A percentile compares a stretch with the other conserved stretches of the same genome.
Evolutionary conservation across 345 rosid genomes (phyloP).

Genomic region (Bruguiera sexangula): DNA sequence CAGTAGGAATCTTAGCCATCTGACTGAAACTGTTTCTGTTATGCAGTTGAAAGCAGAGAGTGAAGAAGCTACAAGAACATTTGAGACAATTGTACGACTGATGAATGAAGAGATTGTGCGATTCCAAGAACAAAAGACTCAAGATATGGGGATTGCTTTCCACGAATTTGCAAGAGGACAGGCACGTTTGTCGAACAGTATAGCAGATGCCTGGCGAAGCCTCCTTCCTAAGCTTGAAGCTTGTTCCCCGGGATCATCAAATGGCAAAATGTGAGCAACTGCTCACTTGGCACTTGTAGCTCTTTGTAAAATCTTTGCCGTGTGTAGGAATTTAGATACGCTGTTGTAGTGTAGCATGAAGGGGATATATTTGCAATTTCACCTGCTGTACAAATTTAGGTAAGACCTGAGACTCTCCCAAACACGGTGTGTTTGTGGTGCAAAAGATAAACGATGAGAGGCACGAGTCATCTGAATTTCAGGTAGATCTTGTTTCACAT

Average conservation of each 20-base stretch:
- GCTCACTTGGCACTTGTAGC: slow-evolving; percentile 7
- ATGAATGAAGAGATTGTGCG: slow-evolving; percentile 88
- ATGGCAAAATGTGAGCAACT: slow-evolving; percentile 9
- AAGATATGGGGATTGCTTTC: slow-evolving; percentile 83
- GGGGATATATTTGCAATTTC: neutral
- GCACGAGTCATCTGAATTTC: too few species aligned
- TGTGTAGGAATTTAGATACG: slow-evolving; percentile 10
- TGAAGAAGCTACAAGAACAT: slow-evolving; percentile 72
- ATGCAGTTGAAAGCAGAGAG: slow-evolving; percentile 78
- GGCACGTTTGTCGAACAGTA: slow-evolving; percentile 70
- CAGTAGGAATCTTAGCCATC: neutral
- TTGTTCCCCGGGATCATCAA: slow-evolving; percentile 31
- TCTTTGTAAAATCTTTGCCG: neutral
- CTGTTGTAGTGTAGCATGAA: slow-evolving; percentile 18
- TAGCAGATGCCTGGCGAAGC: slow-evolving; percentile 95
- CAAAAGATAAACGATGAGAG: too few species aligned
- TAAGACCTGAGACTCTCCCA: too few species aligned
- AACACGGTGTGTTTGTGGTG: too few species aligned
- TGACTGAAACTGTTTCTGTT: slow-evolving; percentile 13
- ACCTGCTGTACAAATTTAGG: slow-evolving; percentile 23
- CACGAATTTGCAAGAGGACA: slow-evolving; percentile 94
- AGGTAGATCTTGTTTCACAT: too few species aligned
- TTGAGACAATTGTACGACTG: slow-evolving; percentile 63
- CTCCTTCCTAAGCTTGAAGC: slow-evolving; percentile 96
- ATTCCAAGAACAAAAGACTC: slow-evolving; percentile 87